These are phyloP conservation scores for Sclerotinia minor DNA, from an alignment of 2,329 filamentous ascomycete species.

Conservation along the genomic window DNA sequence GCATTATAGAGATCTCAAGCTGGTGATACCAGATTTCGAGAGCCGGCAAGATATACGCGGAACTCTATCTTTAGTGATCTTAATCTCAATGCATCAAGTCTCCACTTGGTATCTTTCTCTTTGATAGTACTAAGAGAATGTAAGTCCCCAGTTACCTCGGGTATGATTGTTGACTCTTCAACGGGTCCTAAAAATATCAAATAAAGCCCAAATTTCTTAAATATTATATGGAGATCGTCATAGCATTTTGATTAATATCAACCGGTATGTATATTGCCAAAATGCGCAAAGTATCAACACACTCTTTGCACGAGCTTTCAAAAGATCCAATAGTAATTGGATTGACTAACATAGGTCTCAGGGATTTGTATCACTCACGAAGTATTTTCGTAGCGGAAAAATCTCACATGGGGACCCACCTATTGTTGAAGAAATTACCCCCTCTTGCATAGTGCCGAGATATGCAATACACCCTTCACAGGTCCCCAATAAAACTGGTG, in stretches of 20 bases:
- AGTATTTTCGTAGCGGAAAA: background rate
- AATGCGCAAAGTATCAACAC: background rate
- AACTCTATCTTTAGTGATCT: background rate
- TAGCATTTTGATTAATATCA: background rate
- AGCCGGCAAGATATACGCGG: background rate
- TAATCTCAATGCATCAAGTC: background rate
- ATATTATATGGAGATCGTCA: background rate
- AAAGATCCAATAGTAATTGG: background rate
- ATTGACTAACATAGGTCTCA: background rate
- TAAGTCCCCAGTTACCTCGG: background rate
- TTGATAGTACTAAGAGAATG: background rate
- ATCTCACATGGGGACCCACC: slow-evolving; percentile 11
- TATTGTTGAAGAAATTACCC: background rate
- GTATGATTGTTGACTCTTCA: background rate
- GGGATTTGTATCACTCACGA: background rate
- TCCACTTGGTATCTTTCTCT: background rate
- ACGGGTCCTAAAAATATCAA: background rate
- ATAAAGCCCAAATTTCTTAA: background rate
- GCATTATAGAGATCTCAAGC: background rate
- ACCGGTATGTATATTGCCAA: background rate
- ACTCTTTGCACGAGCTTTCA: background rate
- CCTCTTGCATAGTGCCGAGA: slow-evolving; percentile 8
- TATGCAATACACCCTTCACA: background rate
- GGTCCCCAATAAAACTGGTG: slow-evolving; percentile 15
- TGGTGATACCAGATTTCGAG: background rate